Evolutionary conservation across 164 flowering plant genomes (phyloP).

Genomic region (Kingdonia uniflora): DNA sequence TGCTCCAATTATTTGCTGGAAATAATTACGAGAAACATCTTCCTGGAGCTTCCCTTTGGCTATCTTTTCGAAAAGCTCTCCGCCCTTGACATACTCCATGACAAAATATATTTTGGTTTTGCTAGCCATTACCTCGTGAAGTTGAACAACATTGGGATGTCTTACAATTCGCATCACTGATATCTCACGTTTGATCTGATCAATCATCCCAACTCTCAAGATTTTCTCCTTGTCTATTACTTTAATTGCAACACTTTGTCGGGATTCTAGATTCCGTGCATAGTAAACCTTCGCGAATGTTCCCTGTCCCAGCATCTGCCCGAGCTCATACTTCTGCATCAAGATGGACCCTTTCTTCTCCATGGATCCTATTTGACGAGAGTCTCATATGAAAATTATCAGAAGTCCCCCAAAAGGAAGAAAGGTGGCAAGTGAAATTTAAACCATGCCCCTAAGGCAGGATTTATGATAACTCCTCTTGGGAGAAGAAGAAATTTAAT

Average conservation of each 20-base stretch:
- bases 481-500: too few species aligned
- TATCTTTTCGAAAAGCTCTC: slow-evolving; percentile 29
- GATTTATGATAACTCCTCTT: too few species aligned
- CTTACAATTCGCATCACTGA: slow-evolving; percentile 23
- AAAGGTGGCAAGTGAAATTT: too few species aligned
- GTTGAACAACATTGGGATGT: slow-evolving; percentile 28
- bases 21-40: slow-evolving; percentile 20
- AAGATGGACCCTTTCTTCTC: slow-evolving; percentile 21
- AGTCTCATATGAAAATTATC: neutral
- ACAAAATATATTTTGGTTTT: slow-evolving; percentile 24
- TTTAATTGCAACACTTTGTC: slow-evolving; percentile 29
- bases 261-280: slow-evolving; percentile 18
- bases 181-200: slow-evolving; percentile 34
- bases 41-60: slow-evolving; percentile 28
- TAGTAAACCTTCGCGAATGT: slow-evolving; percentile 31
- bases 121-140: slow-evolving; percentile 31
- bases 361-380: slow-evolving; percentile 10
- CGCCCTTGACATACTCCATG: slow-evolving; percentile 28
- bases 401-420: too few species aligned
- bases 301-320: slow-evolving; percentile 30
- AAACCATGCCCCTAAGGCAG: too few species aligned
- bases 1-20: slow-evolving; percentile 25
- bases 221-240: slow-evolving; percentile 28
- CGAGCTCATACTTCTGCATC: slow-evolving; percentile 27
- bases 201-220: slow-evolving; percentile 20